Evolutionary conservation across 202 grass and related monocot genomes (phyloP).

Genomic region (Saccharum hybrid): DNA sequence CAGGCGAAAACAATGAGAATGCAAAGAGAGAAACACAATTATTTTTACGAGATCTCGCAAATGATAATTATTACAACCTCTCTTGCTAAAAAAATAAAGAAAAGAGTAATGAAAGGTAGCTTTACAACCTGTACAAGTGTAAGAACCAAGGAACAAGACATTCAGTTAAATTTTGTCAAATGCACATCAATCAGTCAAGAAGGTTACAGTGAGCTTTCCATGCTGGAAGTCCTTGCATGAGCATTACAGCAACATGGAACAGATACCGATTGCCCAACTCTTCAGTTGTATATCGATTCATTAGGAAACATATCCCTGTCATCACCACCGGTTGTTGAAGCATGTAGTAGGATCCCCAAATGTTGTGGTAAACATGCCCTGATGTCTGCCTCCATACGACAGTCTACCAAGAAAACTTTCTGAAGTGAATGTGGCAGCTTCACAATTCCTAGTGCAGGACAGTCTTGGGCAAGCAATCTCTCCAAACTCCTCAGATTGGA

Average conservation of each 20-base stretch:
- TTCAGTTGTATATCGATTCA: not conserved
- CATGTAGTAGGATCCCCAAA: not conserved
- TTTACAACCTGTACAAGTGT: not conserved
- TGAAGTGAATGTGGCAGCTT: not conserved
- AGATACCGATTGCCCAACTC: not conserved
- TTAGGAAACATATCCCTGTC: slow-evolving; percentile 1
- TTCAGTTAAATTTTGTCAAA: slow-evolving; percentile 8
- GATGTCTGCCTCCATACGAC: not conserved
- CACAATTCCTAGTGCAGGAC: not conserved
- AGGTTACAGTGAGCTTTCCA: slow-evolving; percentile 10
- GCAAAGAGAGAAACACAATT: not conserved
- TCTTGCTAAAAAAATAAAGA: not conserved
- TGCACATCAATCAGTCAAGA: not conserved
- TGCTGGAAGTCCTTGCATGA: not conserved
- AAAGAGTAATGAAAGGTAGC: not conserved
- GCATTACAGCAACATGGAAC: not conserved
- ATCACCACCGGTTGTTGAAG: slow-evolving; percentile 1
- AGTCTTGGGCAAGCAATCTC: not conserved
- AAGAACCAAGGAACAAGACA: slow-evolving; percentile 8
- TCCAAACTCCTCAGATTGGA: not conserved
- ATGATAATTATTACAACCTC: not conserved
- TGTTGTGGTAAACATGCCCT: not conserved
- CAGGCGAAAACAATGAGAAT: not conserved
- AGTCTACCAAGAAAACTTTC: not conserved
- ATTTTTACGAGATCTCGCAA: not conserved